A percentile compares a stretch with the other conserved stretches of the same genome.
These are phyloP conservation scores for Prunus yedoensis DNA, from an alignment of 331 rosid species.

Conservation along the genomic window DNA sequence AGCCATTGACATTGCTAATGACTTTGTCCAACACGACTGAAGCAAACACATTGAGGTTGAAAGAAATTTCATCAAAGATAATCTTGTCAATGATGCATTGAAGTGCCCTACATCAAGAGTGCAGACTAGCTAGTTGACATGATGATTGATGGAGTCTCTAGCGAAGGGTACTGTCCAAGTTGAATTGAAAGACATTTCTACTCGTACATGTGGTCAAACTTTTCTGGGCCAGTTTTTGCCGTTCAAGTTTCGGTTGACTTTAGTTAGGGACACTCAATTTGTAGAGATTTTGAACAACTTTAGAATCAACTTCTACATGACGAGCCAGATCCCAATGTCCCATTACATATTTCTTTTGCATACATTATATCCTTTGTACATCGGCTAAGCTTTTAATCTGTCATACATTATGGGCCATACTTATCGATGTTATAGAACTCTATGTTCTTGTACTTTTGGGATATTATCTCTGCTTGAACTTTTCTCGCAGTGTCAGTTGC, in stretches of 20 bases:
- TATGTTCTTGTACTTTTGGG: slow-evolving; percentile 94
- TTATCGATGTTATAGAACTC: slow-evolving; percentile 81
- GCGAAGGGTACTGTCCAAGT: neutral
- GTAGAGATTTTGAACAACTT: neutral
- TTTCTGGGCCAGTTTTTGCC: too few relatives aligned
- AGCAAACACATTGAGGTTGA: neutral
- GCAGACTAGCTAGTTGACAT: neutral
- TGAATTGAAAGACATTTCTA: neutral
- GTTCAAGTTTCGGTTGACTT: too few relatives aligned
- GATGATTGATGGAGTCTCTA: neutral
- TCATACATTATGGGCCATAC: slow-evolving; percentile 37
- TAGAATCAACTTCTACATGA: slow-evolving; percentile 1
- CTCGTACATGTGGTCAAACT: too few relatives aligned
- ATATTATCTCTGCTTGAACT: slow-evolving; percentile 89
- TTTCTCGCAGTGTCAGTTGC: slow-evolving; percentile 96
- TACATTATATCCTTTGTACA: neutral
- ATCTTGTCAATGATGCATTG: neutral
- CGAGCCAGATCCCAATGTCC: slow-evolving; percentile 8
- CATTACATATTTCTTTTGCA: neutral
- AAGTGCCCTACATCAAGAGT: neutral
- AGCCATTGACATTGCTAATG: neutral
- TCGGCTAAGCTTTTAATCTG: slow-evolving; percentile 9
- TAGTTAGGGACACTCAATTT: too few relatives aligned
- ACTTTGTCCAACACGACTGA: neutral
- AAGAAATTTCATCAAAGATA: neutral